These are phyloP conservation scores for Dalbergia oliveri DNA, from an alignment of 306 rosid species.

Conservation along the genomic window DNA sequence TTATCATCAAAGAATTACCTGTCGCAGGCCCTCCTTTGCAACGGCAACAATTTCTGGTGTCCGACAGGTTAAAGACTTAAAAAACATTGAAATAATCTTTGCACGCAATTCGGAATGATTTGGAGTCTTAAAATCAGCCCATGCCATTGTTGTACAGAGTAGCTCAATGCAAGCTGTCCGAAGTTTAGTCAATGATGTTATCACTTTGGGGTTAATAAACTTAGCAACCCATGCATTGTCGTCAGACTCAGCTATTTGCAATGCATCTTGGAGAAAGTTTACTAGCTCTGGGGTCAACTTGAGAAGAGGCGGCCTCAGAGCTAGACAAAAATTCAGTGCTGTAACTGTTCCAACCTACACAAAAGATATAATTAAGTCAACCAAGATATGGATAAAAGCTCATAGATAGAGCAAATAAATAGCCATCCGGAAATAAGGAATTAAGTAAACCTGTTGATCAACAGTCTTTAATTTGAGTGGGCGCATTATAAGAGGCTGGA, in stretches of 20 bases:
- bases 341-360: constrained; percentile 96
- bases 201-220: constrained; percentile 90
- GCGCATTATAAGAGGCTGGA: constrained; percentile 92
- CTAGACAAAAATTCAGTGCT: constrained; percentile 94
- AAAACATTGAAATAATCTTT: constrained; percentile 97
- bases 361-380: constrained; percentile 45
- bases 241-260: constrained; percentile 98
- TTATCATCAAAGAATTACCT: constrained; percentile 62
- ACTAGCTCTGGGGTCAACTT: constrained; percentile 94
- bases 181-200: constrained; percentile 90
- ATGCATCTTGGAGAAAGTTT: constrained; percentile 96
- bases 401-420: constrained; percentile 37
- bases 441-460: constrained; percentile 87
- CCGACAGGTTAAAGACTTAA: constrained; percentile 94
- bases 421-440: constrained; percentile 39
- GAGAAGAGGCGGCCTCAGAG: constrained; percentile 98
- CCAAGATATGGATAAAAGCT: constrained; percentile 36
- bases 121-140: constrained; percentile 97
- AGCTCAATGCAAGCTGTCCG: constrained; percentile 97
- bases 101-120: constrained; percentile 93
- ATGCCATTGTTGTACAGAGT: constrained; percentile 97
- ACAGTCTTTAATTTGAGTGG: constrained; percentile 87
- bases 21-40: constrained; percentile 98
- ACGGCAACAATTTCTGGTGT: constrained; percentile 98
- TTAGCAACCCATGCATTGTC: constrained; percentile 91